These are phyloP conservation scores for Penicillium digitatum DNA, from an alignment of 2,329 filamentous ascomycete genomes.

Conservation along the genomic window DNA sequence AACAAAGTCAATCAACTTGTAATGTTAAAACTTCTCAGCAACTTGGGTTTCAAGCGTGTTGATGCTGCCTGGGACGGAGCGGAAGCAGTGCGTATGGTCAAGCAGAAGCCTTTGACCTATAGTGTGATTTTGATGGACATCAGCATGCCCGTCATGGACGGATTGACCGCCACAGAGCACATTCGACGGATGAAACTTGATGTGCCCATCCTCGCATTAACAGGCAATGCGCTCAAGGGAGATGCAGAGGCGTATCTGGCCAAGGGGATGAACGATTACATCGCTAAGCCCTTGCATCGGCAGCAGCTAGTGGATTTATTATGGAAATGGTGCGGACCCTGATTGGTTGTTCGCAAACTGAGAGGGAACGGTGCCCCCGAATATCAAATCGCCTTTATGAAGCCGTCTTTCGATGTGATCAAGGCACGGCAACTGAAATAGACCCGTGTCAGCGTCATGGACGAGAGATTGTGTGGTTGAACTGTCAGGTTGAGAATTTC, in stretches of 20 bases:
- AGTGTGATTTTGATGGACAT: constrained; percentile 48
- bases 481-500: background rate
- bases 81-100: constrained; percentile 44
- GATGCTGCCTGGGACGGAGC: constrained; percentile 45
- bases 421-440: background rate
- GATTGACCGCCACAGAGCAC: constrained; percentile 42
- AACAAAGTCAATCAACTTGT: constrained; percentile 45
- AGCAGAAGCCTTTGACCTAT: constrained; percentile 42
- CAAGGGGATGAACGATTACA: constrained; percentile 55
- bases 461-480: background rate
- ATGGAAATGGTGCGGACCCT: constrained; percentile 36
- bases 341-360: background rate
- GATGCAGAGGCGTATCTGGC: constrained; percentile 53
- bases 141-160: constrained; percentile 48
- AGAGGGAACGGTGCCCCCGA: background rate
- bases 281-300: constrained; percentile 54
- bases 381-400: background rate
- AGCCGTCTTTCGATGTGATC: background rate
- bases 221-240: constrained; percentile 54
- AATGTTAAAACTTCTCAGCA: constrained; percentile 37
- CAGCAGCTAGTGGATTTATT: constrained; percentile 46
- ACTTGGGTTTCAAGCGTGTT: constrained; percentile 42
- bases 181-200: constrained; percentile 41
- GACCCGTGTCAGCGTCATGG: background rate
- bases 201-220: constrained; percentile 54